Evolutionary conservation across 2,329 filamentous ascomycete species (phyloP).

Genomic region (Fusarium sp.): DNA sequence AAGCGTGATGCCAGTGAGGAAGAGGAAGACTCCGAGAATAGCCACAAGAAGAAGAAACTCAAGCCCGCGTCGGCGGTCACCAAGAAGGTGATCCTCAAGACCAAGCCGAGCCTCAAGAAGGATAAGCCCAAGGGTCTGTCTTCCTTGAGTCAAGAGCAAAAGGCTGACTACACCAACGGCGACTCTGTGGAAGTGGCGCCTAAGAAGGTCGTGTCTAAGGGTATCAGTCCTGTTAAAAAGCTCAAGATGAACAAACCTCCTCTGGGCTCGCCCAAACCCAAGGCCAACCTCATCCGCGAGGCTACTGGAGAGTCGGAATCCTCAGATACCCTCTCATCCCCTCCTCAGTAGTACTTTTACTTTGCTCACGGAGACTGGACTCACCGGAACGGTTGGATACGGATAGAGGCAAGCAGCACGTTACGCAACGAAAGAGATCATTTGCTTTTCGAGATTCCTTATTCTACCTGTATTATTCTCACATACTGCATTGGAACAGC

Average conservation of each 20-base stretch:
- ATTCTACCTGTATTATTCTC: constrained; percentile 41
- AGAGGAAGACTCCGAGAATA: constrained; percentile 61
- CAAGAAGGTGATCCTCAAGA: constrained; percentile 67
- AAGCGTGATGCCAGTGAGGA: constrained; percentile 67
- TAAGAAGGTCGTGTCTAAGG: constrained; percentile 50
- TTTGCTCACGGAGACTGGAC: not conserved
- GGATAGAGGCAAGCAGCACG: constrained; percentile 39
- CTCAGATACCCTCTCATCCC: constrained; percentile 65
- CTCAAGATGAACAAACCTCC: constrained; percentile 56
- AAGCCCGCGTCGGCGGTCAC: constrained; percentile 54
- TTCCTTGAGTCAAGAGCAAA: constrained; percentile 60
- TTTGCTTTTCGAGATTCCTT: constrained; percentile 24
- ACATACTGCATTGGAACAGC: constrained; percentile 43
- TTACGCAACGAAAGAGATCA: constrained; percentile 24
- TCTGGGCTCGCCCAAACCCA: constrained; percentile 59
- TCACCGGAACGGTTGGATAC: constrained; percentile 40
- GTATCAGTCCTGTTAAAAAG: constrained; percentile 54
- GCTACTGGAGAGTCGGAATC: constrained; percentile 65
- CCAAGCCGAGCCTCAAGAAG: constrained; percentile 61
- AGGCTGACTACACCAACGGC: constrained; percentile 45
- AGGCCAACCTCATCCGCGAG: constrained; percentile 54
- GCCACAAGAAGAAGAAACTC: constrained; percentile 67
- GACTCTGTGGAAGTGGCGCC: constrained; percentile 47
- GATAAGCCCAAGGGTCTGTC: constrained; percentile 64
- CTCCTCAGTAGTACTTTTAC: constrained; percentile 48